Conservation (phyloP, 208 protist species). For the Trichomonas vaginalis region DNA sequence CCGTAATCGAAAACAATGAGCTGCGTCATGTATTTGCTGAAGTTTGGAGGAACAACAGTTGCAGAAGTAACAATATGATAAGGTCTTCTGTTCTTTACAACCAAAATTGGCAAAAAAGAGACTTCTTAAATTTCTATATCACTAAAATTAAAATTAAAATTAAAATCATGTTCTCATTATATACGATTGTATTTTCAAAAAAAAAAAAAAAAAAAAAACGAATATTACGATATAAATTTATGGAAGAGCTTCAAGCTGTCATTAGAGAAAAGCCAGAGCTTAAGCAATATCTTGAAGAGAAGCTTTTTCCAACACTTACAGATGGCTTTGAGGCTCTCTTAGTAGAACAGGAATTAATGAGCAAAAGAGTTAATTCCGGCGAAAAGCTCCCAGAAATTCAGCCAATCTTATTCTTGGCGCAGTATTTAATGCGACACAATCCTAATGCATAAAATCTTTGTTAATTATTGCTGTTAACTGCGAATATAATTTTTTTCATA, state of each 20-base stretch:
- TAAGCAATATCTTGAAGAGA: not conserved
- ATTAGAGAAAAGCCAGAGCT: not conserved
- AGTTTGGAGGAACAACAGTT: too few relatives aligned
- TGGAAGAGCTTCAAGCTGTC: not conserved
- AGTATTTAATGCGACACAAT: not conserved
- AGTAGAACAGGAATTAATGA: not conserved
- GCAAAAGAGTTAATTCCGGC: not conserved
- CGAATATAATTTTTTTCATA: not conserved
- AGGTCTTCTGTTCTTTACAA: too few relatives aligned
- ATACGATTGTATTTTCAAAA: too few relatives aligned
- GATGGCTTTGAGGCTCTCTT: not conserved
- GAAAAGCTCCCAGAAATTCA: conserved; percentile 1
- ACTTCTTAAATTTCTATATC: too few relatives aligned
- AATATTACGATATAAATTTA: not conserved
- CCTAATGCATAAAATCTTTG: not conserved
- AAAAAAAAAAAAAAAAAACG: not conserved
- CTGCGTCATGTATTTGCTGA: too few relatives aligned
- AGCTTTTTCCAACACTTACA: not conserved
- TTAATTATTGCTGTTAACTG: not conserved
- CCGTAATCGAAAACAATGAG: too few relatives aligned
- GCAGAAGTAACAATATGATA: too few relatives aligned
- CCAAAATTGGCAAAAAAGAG: too few relatives aligned
- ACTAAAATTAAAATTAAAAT: too few relatives aligned
- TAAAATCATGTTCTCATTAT: too few relatives aligned
- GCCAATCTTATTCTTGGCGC: not conserved